A percentile compares a stretch with the other conserved stretches of the same genome.
Conservation (phyloP, 192 early-diverging fungal genomes). For the Dimargaris cristalligena region DNA sequence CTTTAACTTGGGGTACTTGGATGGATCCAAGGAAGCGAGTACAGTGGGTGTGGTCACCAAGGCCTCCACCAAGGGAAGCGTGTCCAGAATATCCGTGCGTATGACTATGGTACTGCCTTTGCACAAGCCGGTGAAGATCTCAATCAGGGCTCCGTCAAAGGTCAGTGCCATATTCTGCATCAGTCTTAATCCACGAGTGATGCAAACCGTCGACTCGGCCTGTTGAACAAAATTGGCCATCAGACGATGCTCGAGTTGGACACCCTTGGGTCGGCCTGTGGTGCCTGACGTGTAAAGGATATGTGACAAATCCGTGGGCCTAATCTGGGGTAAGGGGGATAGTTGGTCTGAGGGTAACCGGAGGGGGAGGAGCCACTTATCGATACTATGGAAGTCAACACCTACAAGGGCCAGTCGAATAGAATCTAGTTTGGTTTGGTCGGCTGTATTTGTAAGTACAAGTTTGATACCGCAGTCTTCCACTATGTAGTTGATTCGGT, state of each 20-base stretch:
- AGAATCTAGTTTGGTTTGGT: not conserved
- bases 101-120: not conserved
- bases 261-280: constrained; percentile 4
- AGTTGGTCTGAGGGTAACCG: not conserved
- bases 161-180: not conserved
- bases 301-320: not conserved
- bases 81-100: not conserved
- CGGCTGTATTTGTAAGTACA: not conserved
- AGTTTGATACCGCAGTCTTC: not conserved
- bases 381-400: not conserved
- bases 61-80: not conserved
- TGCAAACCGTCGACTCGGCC: not conserved
- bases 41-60: not conserved
- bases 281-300: constrained; percentile 4
- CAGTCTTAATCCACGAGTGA: not conserved
- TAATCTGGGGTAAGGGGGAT: not conserved
- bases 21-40: not conserved
- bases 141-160: not conserved
- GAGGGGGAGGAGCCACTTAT: not conserved
- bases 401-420: not conserved
- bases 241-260: not conserved
- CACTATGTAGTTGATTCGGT: not conserved
- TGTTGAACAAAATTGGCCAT: not conserved
- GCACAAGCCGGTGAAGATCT: not conserved
- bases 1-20: not conserved